A percentile compares a stretch with the other conserved stretches of the same genome.
phyloP scores from a whole-genome alignment of 2,329 filamentous ascomycete species.

The Botryotinia narcissicola region DNA sequence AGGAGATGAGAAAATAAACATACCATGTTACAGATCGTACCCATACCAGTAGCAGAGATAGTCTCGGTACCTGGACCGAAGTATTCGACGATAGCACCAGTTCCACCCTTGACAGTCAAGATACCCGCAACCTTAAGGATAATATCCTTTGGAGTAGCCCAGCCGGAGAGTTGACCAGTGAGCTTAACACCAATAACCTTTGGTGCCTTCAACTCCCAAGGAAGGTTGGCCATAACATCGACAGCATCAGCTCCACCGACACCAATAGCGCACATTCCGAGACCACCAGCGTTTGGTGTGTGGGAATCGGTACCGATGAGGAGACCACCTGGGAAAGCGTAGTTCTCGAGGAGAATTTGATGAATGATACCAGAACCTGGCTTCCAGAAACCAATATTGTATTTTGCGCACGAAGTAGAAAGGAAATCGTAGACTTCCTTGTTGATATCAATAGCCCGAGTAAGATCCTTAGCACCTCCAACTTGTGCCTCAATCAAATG shows the following conservation, averaged over 20 bases:
- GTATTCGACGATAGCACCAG: conserved; percentile 85
- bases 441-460: conserved; percentile 87
- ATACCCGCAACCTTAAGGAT: conserved; percentile 97
- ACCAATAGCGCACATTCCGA: conserved; percentile 78
- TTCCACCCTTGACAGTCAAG: conserved; percentile 96
- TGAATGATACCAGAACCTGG: conserved; percentile 99
- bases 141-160: conserved; percentile 93
- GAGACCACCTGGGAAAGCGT: conserved; percentile 96
- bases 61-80: conserved; percentile 69
- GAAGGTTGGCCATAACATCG: conserved; percentile 95
- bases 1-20: neutral
- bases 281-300: conserved; percentile 94
- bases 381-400: conserved; percentile 99
- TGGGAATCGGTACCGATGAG: conserved; percentile 98
- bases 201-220: conserved; percentile 97
- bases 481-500: conserved; percentile 98
- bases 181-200: conserved; percentile 97
- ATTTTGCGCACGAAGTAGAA: conserved; percentile 90
- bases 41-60: conserved; percentile 83
- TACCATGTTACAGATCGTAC: conserved; percentile 70
- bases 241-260: conserved; percentile 98
- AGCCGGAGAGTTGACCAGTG: conserved; percentile 83
- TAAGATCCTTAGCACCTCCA: conserved; percentile 91
- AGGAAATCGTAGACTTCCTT: conserved; percentile 99
- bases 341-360: conserved; percentile 98